phyloP scores from a whole-genome alignment of 345 rosid species.

The Gossypium ekmanianum region DNA sequence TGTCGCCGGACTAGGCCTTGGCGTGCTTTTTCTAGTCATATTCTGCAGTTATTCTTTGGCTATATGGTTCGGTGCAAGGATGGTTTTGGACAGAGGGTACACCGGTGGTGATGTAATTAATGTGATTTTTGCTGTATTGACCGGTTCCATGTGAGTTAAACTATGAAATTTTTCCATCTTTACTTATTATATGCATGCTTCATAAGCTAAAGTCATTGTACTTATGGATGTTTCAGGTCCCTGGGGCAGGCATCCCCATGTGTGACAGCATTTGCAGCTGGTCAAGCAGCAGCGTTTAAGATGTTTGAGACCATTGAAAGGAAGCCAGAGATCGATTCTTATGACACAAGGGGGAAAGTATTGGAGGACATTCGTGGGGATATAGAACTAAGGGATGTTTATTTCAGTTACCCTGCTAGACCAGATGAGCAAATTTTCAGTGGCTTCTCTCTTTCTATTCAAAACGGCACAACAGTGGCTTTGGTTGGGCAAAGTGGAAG shows the following conservation, averaged over 20 bases:
- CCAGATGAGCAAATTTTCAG: conserved; percentile 60
- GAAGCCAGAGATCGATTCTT: conserved; percentile 62
- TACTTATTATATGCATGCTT: not conserved
- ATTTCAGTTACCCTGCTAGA: conserved; percentile 74
- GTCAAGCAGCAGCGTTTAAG: conserved; percentile 72
- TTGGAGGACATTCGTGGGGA: conserved; percentile 62
- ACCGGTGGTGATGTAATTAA: conserved; percentile 52
- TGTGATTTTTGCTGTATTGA: conserved; percentile 50
- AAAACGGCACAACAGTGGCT: conserved; percentile 71
- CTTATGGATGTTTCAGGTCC: conserved; percentile 46
- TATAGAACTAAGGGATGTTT: conserved; percentile 61
- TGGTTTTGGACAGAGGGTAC: conserved; percentile 58
- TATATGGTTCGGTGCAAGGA: conserved; percentile 60
- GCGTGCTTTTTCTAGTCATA: conserved; percentile 27
- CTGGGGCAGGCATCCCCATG: conserved; percentile 79
- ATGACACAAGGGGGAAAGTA: conserved; percentile 45
- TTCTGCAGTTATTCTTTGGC: conserved; percentile 52
- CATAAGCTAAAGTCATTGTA: not conserved
- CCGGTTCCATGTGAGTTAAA: conserved; percentile 55
- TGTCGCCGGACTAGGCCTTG: conserved; percentile 54
- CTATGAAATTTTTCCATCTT: not conserved
- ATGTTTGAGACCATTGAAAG: conserved; percentile 73
- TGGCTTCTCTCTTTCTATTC: conserved; percentile 59
- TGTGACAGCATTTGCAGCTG: conserved; percentile 68
- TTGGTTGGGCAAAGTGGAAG: conserved; percentile 89